These are phyloP conservation scores for Amanita exitialis DNA, from an alignment of 768 basidiomycete species.

Conservation along the genomic window DNA sequence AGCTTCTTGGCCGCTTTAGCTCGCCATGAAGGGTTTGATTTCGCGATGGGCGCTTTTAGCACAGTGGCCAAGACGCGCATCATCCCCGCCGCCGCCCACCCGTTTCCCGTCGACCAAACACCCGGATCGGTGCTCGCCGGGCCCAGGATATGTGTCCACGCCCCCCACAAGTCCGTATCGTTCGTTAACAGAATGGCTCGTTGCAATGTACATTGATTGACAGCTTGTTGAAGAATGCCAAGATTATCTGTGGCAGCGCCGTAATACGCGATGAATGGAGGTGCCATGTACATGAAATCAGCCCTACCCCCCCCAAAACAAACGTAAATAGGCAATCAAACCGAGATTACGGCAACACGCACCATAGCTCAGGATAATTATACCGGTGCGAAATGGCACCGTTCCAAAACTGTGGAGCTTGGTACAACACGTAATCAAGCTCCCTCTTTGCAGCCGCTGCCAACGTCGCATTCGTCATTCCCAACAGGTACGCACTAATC, in stretches of 20 bases:
- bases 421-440: constrained; percentile 21
- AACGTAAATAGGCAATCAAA: not conserved
- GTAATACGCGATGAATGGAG: constrained; percentile 40
- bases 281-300: constrained; percentile 43
- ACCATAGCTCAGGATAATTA: constrained; percentile 31
- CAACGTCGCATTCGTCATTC: constrained; percentile 23
- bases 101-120: constrained; percentile 49
- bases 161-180: constrained; percentile 15
- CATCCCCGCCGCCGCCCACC: constrained; percentile 66
- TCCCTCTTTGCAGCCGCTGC: constrained; percentile 21
- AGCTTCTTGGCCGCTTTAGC: constrained; percentile 17
- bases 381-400: constrained; percentile 38
- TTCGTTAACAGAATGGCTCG: constrained; percentile 24
- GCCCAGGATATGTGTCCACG: constrained; percentile 36
- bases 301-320: constrained; percentile 22
- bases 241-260: constrained; percentile 27
- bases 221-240: constrained; percentile 23
- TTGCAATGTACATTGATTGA: constrained; percentile 29
- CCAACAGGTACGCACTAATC: constrained; percentile 33
- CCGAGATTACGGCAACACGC: constrained; percentile 1
- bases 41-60: constrained; percentile 26
- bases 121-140: constrained; percentile 27
- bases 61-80: constrained; percentile 44
- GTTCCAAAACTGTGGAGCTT: constrained; percentile 28
- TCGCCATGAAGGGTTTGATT: constrained; percentile 12